Conservation (phyloP, 164 flowering plant species). For the Taxillus chinensis region DNA sequence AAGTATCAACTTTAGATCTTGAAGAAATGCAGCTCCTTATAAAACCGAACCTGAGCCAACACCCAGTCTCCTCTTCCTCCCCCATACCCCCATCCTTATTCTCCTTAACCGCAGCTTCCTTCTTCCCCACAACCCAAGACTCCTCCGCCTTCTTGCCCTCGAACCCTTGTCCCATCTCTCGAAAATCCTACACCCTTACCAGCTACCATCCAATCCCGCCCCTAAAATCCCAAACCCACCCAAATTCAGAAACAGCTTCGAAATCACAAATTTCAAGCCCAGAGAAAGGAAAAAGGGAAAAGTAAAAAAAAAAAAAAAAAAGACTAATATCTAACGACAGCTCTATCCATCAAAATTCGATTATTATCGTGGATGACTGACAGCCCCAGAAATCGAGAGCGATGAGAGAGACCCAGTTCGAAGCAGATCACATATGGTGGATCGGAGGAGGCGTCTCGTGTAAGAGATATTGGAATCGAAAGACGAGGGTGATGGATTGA, state of each 20-base stretch:
- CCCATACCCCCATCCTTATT: conserved; percentile 24
- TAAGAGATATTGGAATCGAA: background rate
- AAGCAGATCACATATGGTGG: background rate
- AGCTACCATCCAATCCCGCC: background rate
- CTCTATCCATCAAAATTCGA: too few species aligned
- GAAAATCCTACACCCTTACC: background rate
- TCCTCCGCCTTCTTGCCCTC: background rate
- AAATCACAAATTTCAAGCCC: too few species aligned
- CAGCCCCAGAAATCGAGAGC: background rate
- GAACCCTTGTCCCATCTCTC: background rate
- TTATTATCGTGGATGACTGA: too few species aligned
- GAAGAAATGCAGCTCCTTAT: conserved; percentile 47
- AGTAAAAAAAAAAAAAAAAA: too few species aligned
- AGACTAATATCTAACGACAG: too few species aligned
- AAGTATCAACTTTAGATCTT: conserved; percentile 74
- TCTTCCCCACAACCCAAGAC: background rate
- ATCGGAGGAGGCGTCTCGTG: background rate
- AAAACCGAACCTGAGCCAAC: conserved; percentile 47
- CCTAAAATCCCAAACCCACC: background rate
- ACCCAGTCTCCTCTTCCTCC: conserved; percentile 32
- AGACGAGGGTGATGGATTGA: background rate
- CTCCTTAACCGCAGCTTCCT: conserved; percentile 33
- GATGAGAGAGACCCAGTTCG: background rate
- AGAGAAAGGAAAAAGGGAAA: too few species aligned
- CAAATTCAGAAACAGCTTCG: background rate